Percentiles rank a stretch among this genome's conserved stretches.
These are phyloP conservation scores for Moniliophthora roreri DNA, from an alignment of 1,284 basidiomycete species.

Conservation along the genomic window DNA sequence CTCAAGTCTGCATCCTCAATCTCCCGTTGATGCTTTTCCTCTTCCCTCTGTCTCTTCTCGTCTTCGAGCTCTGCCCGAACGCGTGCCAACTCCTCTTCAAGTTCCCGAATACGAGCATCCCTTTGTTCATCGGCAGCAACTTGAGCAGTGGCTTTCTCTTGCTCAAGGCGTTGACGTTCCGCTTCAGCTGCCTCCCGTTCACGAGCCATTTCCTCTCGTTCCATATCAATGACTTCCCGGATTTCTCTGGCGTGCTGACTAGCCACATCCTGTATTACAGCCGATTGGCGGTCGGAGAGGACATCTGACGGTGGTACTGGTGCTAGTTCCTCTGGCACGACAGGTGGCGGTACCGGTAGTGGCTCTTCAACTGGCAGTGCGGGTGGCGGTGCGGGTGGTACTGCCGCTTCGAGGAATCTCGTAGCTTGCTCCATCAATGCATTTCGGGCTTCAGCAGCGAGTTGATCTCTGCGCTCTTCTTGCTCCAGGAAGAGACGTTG, in stretches of 20 bases:
- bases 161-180: constrained; percentile 18
- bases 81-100: constrained; percentile 63
- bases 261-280: constrained; percentile 43
- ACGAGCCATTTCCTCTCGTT: constrained; percentile 56
- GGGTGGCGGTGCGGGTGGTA: constrained; percentile 14
- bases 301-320: neutral
- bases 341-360: neutral
- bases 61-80: constrained; percentile 51
- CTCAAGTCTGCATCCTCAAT: constrained; percentile 61
- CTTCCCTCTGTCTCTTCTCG: constrained; percentile 43
- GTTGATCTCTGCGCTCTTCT: constrained; percentile 55
- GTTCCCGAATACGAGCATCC: constrained; percentile 50
- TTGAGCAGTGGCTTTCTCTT: constrained; percentile 34
- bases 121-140: constrained; percentile 48
- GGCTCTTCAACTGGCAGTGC: neutral
- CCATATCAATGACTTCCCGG: constrained; percentile 52
- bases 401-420: constrained; percentile 38
- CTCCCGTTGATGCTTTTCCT: constrained; percentile 53
- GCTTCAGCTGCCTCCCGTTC: constrained; percentile 53
- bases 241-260: constrained; percentile 56
- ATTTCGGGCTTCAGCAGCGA: constrained; percentile 50
- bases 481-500: constrained; percentile 58
- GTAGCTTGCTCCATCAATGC: constrained; percentile 49
- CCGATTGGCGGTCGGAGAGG: neutral
- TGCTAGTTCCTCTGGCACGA: neutral